Conservation (phyloP, 345 rosid genomes). For the Arabidopsis arenosa region DNA sequence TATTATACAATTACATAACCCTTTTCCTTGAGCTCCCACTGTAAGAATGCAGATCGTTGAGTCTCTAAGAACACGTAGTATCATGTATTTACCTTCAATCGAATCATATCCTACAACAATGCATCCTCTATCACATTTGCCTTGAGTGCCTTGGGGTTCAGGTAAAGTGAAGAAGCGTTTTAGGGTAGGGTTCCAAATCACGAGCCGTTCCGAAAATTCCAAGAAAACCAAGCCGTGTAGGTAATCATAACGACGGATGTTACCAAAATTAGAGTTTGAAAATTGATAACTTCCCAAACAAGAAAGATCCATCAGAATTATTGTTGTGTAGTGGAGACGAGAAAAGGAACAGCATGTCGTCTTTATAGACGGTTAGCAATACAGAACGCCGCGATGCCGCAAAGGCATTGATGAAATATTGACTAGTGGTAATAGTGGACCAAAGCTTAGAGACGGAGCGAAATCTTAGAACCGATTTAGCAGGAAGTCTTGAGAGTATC, state of each 20-base stretch:
- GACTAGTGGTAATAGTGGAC: neutral
- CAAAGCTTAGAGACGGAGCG: neutral
- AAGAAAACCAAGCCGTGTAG: too few species aligned
- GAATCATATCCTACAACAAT: neutral
- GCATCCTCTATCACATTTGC: too few species aligned
- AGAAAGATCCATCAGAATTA: neutral
- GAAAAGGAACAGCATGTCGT: neutral
- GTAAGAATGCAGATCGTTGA: neutral
- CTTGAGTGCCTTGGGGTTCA: too few species aligned
- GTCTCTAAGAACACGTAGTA: neutral
- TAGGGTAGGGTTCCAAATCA: too few species aligned
- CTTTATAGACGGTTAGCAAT: neutral
- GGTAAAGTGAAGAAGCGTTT: too few species aligned
- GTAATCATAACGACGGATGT: too few species aligned
- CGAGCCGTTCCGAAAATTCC: too few species aligned
- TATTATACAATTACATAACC: neutral
- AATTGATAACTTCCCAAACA: neutral
- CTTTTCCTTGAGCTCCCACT: neutral
- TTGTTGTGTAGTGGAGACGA: neutral
- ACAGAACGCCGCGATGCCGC: neutral
- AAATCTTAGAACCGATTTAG: neutral
- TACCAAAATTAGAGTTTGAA: neutral
- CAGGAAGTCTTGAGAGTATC: conserved; percentile 3
- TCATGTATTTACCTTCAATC: neutral
- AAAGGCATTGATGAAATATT: neutral